Base-by-base conservation (phyloP, 768 basidiomycete genomes). In the Lentinula edodes region DNA sequence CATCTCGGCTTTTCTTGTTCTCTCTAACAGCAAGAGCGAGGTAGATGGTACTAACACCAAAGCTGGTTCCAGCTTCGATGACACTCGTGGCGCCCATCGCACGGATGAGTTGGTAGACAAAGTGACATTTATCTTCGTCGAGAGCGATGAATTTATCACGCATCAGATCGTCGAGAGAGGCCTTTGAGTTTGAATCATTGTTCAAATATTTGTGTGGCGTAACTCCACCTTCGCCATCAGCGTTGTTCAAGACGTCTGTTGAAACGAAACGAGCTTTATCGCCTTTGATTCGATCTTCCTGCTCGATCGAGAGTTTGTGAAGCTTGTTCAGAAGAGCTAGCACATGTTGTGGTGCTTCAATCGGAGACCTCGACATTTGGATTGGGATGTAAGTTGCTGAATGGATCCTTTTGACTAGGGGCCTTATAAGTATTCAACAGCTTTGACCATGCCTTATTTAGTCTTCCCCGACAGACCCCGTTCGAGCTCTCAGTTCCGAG, bases 61-160 rank as follows among this genome's bases (percentile, higher is more conserved):
- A 63, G 15, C 45, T 51, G 9, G 62, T 63, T 9, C 62, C 62
- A 28, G 62, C 62, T 53, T 56, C 62, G 18, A 63, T 57, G 8
- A 63, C 56, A 18, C 28, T 60, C 16, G 48, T 58, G n/a, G 62
- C 62, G 6, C 58, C 62, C 12, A 39, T 63, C 36, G 62, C 58
- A 9, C 62, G 56, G 8, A 63, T 45, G 38, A 63, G 43, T 38
- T 52, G 45, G 42, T 63, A 63, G 32, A 63, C 39, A 32, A 41
- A 50, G 20, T 52, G 46, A 41, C 58, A 60, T 46, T 63, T 63
- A 36, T 63, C 62, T 60, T 63, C 58, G 16, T 63, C 62, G 3
- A 63, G 50, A 52, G 62, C 62, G 43, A 63, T 57, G 36, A 63
- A 46, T 43, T 63, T 46, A 15, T 61, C 60, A 10, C 55, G 38